A percentile compares a stretch with the other conserved stretches of the same genome.
Conservation (phyloP, 495 filamentous ascomycete genomes). For the Oidiodendron maius region DNA sequence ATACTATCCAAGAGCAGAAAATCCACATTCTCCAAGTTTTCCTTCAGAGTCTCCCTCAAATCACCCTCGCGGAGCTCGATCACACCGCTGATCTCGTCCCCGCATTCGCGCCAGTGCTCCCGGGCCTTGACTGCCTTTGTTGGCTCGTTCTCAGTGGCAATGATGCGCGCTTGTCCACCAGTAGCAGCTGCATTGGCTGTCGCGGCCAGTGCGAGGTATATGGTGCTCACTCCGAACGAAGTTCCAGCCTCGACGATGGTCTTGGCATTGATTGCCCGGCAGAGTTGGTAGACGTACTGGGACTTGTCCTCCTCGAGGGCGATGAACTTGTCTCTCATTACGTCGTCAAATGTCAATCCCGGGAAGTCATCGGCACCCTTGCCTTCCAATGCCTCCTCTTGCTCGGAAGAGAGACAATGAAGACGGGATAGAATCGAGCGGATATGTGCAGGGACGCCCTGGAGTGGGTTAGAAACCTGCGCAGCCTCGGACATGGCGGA, state of each 20-base stretch:
- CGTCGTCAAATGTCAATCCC: too few species aligned
- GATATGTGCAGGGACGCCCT: too few species aligned
- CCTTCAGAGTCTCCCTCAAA: constrained; percentile 43
- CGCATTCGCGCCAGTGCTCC: constrained; percentile 41
- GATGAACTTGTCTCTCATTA: constrained; percentile 47
- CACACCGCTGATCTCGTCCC: constrained; percentile 32
- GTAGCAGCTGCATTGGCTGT: too few species aligned
- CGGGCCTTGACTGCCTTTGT: constrained; percentile 39
- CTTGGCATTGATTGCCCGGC: constrained; percentile 32
- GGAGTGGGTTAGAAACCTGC: too few species aligned
- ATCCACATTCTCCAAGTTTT: too few species aligned
- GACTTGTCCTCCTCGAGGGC: constrained; percentile 48
- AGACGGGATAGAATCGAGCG: too few species aligned
- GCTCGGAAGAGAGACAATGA: too few species aligned
- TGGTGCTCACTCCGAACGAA: constrained; percentile 53
- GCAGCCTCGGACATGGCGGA: too few species aligned
- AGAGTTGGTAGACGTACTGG: constrained; percentile 42
- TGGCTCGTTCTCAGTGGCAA: constrained; percentile 49
- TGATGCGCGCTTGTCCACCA: too few species aligned
- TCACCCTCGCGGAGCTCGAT: constrained; percentile 51
- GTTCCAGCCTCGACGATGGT: constrained; percentile 53
- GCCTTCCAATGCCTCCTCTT: too few species aligned
- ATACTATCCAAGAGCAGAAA: too few species aligned
- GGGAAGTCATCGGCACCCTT: too few species aligned
- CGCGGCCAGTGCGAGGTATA: constrained; percentile 52